Conservation (phyloP, 2,329 filamentous ascomycete species). For the Colletotrichum gigasporum region DNA sequence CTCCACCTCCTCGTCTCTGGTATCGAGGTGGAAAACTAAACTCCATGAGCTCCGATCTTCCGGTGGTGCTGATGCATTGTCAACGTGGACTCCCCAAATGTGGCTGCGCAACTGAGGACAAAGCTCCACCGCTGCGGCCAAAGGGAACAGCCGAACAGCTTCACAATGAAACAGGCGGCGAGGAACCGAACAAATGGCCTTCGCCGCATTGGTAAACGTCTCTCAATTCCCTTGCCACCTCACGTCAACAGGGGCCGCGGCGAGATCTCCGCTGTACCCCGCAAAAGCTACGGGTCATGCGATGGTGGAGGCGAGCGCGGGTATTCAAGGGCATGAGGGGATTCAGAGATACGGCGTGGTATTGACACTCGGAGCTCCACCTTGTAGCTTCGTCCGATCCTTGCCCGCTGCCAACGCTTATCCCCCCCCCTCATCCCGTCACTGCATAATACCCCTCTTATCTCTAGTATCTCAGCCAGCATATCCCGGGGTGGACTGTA, state of each 20-base stretch:
- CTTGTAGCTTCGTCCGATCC: constrained; percentile 22
- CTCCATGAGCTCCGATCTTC: background rate
- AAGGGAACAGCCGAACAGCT: too few relatives aligned
- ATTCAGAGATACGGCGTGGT: constrained; percentile 22
- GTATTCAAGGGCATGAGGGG: background rate
- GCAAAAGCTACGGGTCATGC: constrained; percentile 6
- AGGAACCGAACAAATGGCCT: background rate
- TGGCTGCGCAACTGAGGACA: background rate
- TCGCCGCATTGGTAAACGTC: background rate
- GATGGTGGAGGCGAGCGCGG: constrained; percentile 18
- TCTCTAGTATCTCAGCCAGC: constrained; percentile 1
- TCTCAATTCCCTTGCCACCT: background rate
- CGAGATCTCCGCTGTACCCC: constrained; percentile 22
- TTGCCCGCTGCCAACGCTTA: background rate
- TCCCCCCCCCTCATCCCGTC: background rate
- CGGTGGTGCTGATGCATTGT: constrained; percentile 1
- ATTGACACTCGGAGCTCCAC: constrained; percentile 23
- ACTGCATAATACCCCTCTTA: constrained; percentile 5
- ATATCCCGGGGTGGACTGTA: constrained; percentile 2
- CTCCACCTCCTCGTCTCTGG: background rate
- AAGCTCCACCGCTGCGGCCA: too few relatives aligned
- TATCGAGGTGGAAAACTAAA: background rate
- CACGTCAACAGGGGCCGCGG: constrained; percentile 1
- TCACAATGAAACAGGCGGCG: too few relatives aligned
- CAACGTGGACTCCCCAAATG: background rate